Evolutionary conservation across 352 stramenopile genomes (phyloP).

Genomic region (Globisporangium perplexum): DNA sequence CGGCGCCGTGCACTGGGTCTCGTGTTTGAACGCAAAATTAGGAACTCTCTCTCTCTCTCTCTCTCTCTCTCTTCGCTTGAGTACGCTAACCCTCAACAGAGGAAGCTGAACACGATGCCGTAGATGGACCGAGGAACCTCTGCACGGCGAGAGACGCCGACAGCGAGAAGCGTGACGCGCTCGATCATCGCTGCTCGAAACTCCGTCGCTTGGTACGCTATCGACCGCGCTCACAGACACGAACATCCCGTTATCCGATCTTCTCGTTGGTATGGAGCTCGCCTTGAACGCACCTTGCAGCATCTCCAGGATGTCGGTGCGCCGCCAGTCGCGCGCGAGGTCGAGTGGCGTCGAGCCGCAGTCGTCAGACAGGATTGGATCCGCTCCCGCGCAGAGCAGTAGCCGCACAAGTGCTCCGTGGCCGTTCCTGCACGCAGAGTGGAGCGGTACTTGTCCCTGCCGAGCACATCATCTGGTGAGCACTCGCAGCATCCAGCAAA

Average conservation of each 20-base stretch:
- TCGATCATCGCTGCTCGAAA: constrained; percentile 4
- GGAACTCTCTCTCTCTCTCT: too few species aligned
- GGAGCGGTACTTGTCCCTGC: constrained; percentile 46
- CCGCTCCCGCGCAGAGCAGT: constrained; percentile 24
- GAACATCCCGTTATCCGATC: too few species aligned
- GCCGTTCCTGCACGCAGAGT: constrained; percentile 52
- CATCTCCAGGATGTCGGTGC: constrained; percentile 39
- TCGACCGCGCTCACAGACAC: background rate
- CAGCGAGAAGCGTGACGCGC: constrained; percentile 4
- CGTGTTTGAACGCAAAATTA: too few species aligned
- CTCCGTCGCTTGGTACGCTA: constrained; percentile 9
- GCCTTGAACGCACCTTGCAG: constrained; percentile 25
- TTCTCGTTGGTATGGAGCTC: background rate
- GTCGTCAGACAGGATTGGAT: constrained; percentile 45
- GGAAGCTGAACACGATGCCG: constrained; percentile 6
- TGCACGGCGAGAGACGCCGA: background rate
- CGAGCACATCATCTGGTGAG: background rate
- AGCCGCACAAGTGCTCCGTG: constrained; percentile 40
- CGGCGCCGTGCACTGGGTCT: too few species aligned
- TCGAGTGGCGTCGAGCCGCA: constrained; percentile 41
- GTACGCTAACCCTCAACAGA: constrained; percentile 3
- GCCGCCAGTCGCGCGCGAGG: constrained; percentile 53
- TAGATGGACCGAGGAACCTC: constrained; percentile 11
- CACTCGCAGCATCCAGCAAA: background rate
- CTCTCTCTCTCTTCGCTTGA: too few species aligned